Evolutionary conservation across 179 eudicot species (phyloP).

Genomic region (Gypsophila paniculata): DNA sequence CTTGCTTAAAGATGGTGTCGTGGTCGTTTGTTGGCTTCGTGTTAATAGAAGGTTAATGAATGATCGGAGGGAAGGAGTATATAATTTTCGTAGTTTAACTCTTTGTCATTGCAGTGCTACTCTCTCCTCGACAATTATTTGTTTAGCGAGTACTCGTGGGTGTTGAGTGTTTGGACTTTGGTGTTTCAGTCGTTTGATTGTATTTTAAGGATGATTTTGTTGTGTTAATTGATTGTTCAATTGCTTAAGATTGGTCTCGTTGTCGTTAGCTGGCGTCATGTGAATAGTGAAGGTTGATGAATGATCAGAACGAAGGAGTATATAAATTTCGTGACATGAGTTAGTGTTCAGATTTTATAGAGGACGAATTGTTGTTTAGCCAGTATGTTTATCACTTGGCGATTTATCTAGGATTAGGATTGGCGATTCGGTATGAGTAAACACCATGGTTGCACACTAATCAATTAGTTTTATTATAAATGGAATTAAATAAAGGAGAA

Average conservation of each 20-base stretch:
- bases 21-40: no score
- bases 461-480: neutral
- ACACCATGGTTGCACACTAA: neutral
- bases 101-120: no score
- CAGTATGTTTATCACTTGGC: neutral
- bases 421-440: neutral
- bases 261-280: neutral
- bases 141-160: no score
- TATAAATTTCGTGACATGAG: no score
- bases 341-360: neutral
- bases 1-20: no score
- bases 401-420: neutral
- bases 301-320: no score
- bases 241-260: neutral
- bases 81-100: neutral
- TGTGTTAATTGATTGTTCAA: neutral
- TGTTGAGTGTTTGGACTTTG: no score
- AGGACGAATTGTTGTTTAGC: neutral
- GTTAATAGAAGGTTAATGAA: no score
- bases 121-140: no score
- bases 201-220: neutral
- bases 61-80: neutral
- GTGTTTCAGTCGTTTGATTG: no score
- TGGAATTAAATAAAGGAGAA: neutral
- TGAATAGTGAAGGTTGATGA: no score